phyloP scores from a whole-genome alignment of 1,284 basidiomycete species.

The Tausonia pullulans region DNA sequence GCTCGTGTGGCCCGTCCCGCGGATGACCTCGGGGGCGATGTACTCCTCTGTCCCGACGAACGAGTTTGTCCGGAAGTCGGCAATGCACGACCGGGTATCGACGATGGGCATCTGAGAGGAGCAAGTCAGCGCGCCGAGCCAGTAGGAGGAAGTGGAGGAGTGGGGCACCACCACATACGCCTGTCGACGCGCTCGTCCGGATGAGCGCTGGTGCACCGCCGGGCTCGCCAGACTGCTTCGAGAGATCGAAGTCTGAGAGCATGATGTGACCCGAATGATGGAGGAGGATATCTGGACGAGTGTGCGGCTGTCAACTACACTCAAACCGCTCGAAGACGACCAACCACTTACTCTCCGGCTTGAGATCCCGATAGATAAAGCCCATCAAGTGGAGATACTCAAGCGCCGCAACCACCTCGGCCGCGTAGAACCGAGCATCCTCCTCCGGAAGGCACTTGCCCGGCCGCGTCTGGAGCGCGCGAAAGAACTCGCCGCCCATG shows the following conservation, averaged over 20 bases:
- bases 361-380: slow-evolving; percentile 97
- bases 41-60: slow-evolving; percentile 99
- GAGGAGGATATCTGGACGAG: slow-evolving; percentile 73
- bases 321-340: neutral
- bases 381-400: slow-evolving; percentile 99
- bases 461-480: slow-evolving; percentile 85
- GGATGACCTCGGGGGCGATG: slow-evolving; percentile 98
- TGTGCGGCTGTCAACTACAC: neutral
- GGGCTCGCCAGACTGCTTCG: slow-evolving; percentile 81
- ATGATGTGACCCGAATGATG: slow-evolving; percentile 99
- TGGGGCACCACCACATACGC: slow-evolving; percentile 43
- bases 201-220: slow-evolving; percentile 83
- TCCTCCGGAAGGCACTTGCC: slow-evolving; percentile 94
- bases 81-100: slow-evolving; percentile 94
- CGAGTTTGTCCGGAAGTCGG: slow-evolving; percentile 94
- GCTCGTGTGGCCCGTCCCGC: slow-evolving; percentile 91
- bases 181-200: slow-evolving; percentile 75
- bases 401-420: slow-evolving; percentile 93
- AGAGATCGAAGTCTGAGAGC: slow-evolving; percentile 98
- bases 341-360: slow-evolving; percentile 81
- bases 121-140: slow-evolving; percentile 17
- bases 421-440: slow-evolving; percentile 93
- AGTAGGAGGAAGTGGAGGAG: slow-evolving; percentile 17
- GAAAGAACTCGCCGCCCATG: slow-evolving; percentile 99
- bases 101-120: slow-evolving; percentile 62